A percentile compares a stretch with the other conserved stretches of the same genome.
Evolutionary conservation across 1,284 basidiomycete species (phyloP).

Genomic region (Leccinum huronense): DNA sequence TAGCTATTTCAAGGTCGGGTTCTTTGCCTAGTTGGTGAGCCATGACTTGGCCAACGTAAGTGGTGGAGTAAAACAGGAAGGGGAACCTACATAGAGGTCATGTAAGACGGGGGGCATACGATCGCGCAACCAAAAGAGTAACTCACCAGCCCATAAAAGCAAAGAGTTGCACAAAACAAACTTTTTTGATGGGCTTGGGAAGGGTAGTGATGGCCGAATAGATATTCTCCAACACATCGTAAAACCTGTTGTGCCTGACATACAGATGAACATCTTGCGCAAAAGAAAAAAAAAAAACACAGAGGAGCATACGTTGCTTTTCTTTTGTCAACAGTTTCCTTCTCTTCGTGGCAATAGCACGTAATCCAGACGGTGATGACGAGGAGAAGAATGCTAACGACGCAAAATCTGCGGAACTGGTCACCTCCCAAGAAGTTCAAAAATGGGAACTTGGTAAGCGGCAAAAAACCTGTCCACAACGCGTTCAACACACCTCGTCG

Average conservation of each 20-base stretch:
- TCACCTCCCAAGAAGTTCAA: slow-evolving; percentile 84
- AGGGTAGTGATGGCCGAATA: slow-evolving; percentile 69
- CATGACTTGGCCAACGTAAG: slow-evolving; percentile 91
- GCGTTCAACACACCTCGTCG: not conserved
- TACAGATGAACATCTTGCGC: slow-evolving; percentile 12
- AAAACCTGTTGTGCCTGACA: slow-evolving; percentile 42
- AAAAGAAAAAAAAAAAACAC: not conserved
- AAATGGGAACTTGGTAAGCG: slow-evolving; percentile 73
- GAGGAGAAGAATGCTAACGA: slow-evolving; percentile 81
- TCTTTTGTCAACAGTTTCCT: slow-evolving; percentile 51
- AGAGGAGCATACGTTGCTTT: slow-evolving; percentile 40
- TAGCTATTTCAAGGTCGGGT: slow-evolving; percentile 79
- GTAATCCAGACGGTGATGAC: slow-evolving; percentile 84
- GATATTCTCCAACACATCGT: slow-evolving; percentile 76
- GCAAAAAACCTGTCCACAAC: slow-evolving; percentile 67
- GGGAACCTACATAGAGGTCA: slow-evolving; percentile 68
- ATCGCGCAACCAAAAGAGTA: slow-evolving; percentile 4
- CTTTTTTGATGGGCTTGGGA: slow-evolving; percentile 79
- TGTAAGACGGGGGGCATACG: slow-evolving; percentile 3
- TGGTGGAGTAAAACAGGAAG: slow-evolving; percentile 92
- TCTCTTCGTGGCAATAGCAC: slow-evolving; percentile 78
- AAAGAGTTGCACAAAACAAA: slow-evolving; percentile 89
- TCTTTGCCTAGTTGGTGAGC: slow-evolving; percentile 69
- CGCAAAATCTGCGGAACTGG: slow-evolving; percentile 95
- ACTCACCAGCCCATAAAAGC: slow-evolving; percentile 89